Base-by-base conservation (phyloP, 805 yeast genomes). In the Candida alai region DNA sequence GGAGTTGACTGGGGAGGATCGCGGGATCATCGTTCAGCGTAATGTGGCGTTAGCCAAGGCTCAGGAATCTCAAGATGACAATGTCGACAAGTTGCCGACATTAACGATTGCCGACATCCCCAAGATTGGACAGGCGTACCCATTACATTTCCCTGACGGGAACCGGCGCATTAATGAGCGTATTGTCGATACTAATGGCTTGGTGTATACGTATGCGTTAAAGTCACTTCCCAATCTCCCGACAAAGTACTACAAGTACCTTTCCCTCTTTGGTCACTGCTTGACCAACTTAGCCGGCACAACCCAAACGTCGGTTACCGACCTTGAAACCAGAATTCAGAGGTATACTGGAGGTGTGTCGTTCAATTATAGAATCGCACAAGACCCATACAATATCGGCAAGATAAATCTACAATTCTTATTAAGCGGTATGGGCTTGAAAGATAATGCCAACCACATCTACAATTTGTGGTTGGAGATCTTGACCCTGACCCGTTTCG, bases 241-340 rank as follows among this genome's bases (percentile, higher is more conserved):
- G 9, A 44, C 60, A 3, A 76, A 77, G 5, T 64, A 84, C 30
- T 70, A 80, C 35, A 78, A 81, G 23, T 88, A 74, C 44, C 54
- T 93, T 40, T 84, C 96, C 0, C 55, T 93, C 28, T 93, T 84
- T 60, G 66, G 82, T 7, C 83, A 80, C 19, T 82, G 95, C 30
- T 63, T 93, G 40, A 83, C 95, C 3, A 86, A 80, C 52, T 67
- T 93, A 42, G 70, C 71, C 0, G 98, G 98, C n/a, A 90, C 98
- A 1, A 54, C 64, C 6, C 49, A 58, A 6, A 78, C 81, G 39
- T 54, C 81, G 1, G 85, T 85, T 74, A 84, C 86, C 15, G 82
- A 80, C 23, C 71, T 93, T 38, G 97, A 90, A 51, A 88, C 89
- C 45, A 78, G 80, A 28, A 88, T 93, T 45, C 85, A 82, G 51